These are phyloP conservation scores for Blastobotrys capitulatus DNA, from an alignment of 1,139 yeast genomes.

Conservation along the genomic window DNA sequence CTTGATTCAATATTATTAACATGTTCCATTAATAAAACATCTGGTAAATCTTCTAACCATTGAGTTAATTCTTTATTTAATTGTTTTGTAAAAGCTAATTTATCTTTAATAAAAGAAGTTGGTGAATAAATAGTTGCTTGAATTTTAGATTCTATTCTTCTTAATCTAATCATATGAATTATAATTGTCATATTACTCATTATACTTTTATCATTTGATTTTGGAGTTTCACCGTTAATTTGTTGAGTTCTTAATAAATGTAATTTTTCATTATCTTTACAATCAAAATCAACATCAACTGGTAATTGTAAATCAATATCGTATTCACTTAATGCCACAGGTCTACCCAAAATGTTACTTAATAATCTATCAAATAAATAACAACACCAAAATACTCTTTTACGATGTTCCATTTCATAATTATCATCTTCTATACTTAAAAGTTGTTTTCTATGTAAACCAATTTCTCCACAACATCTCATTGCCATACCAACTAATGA, in stretches of 20 bases:
- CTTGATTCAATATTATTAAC: slow-evolving; percentile 1
- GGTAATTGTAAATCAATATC: slow-evolving; percentile 17
- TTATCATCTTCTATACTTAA: slow-evolving; percentile 11
- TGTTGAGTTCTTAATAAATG: slow-evolving; percentile 12
- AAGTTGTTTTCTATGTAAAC: slow-evolving; percentile 18
- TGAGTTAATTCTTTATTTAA: slow-evolving; percentile 10
- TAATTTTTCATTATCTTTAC: slow-evolving; percentile 2
- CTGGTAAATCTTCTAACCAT: slow-evolving; percentile 14
- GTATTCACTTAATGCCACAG: slow-evolving; percentile 23
- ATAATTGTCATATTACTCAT: slow-evolving; percentile 8
- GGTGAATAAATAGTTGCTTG: slow-evolving; percentile 13
- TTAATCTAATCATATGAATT: slow-evolving; percentile 14
- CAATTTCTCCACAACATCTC: slow-evolving; percentile 20
- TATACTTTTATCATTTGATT: background rate
- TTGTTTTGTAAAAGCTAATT: background rate
- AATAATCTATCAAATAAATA: slow-evolving; percentile 20
- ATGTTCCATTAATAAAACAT: background rate
- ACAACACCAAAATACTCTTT: slow-evolving; percentile 22
- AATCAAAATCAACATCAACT: slow-evolving; percentile 13
- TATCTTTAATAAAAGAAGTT: background rate
- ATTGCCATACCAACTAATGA: slow-evolving; percentile 18
- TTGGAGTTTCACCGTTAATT: background rate
- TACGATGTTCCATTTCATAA: slow-evolving; percentile 18
- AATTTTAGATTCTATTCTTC: slow-evolving; percentile 14
- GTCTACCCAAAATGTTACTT: slow-evolving; percentile 20